Evolutionary conservation across 208 protist species (phyloP).

Genomic region (Herpetomonas muscarum): DNA sequence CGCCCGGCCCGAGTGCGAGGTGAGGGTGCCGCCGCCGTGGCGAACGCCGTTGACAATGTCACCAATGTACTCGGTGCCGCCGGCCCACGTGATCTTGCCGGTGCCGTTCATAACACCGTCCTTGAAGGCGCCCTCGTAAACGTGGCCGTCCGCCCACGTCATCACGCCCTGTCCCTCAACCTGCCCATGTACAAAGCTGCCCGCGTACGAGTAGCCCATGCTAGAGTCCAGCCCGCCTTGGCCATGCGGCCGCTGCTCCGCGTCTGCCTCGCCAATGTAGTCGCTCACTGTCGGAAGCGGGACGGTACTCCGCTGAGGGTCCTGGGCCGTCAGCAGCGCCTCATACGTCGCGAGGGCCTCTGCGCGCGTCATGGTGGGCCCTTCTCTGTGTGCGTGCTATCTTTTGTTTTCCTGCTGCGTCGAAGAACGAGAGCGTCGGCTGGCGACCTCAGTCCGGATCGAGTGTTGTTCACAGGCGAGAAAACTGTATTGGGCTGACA

Average conservation of each 20-base stretch:
- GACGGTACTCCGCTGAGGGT: slow-evolving; percentile 6
- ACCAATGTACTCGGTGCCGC: slow-evolving; percentile 61
- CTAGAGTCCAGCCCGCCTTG: slow-evolving; percentile 33
- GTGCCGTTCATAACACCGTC: slow-evolving; percentile 33
- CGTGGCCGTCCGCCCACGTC: slow-evolving; percentile 43
- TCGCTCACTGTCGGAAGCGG: slow-evolving; percentile 31
- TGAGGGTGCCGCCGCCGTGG: slow-evolving; percentile 71
- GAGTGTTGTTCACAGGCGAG: too few species aligned
- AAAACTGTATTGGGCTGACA: too few species aligned
- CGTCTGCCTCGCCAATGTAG: slow-evolving; percentile 16
- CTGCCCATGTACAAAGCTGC: slow-evolving; percentile 34
- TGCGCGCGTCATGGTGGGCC: not conserved
- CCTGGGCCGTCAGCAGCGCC: slow-evolving; percentile 21
- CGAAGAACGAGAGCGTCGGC: too few species aligned
- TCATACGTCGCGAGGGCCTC: slow-evolving; percentile 32
- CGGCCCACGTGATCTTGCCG: slow-evolving; percentile 49
- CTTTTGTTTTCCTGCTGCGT: too few species aligned
- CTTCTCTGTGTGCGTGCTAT: too few species aligned
- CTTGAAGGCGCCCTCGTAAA: slow-evolving; percentile 36
- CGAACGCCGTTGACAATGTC: slow-evolving; percentile 57
- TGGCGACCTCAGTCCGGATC: too few species aligned
- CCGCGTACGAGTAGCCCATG: slow-evolving; percentile 67
- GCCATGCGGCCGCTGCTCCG: slow-evolving; percentile 33
- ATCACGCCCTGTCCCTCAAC: slow-evolving; percentile 54
- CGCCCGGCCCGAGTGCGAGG: slow-evolving; percentile 28